Base-by-base conservation (phyloP, 371 early-diverging fungal genomes). In the Conidiobolus incongruus region DNA sequence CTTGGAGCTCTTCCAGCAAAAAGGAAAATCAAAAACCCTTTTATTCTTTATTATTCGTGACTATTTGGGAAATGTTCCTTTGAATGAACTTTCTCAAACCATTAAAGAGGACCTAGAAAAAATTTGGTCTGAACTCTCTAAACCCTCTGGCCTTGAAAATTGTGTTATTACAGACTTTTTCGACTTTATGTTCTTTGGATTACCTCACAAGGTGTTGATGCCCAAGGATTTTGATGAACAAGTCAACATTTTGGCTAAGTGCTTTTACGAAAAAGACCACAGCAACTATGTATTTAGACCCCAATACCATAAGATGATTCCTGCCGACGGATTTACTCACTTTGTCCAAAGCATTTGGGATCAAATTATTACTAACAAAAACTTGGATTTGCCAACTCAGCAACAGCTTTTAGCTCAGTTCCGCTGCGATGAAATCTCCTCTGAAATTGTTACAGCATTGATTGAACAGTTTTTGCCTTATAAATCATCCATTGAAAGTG, bases 341-440 rank as follows among this genome's bases (percentile, higher is more conserved):
- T 97, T 88, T 59, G 86, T 88, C 5, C 68, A 80, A 39, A 63
- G 75, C 35, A 84, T 97, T 42, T 97, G 98, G 98, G 72, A 76
- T 47, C 86, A 85, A 63, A 85, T 95, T 36, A 60, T 82, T 47
- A 70, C 78, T 50, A 92, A 90, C 66, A 81, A 81, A 47, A 96
- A 95, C 50, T 61, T 97, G 47, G 96, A 97, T 63, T 59, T 97
- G 35, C 98, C 98, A 2, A 93, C 94, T 1, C 96, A 97, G 56
- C 92, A 91, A 62, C 86, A 95, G 53, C 60, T 97, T 35, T 63
- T 97, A 45, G 95, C 96, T 21, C 94, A 95, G 63, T 95, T 81
- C 58, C 79, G 97, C 40, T 96, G 97, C 57, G 97, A 96, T 48
- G 97, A 96, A 55, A 93, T 96, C 46, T 74, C 83, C n/a, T 72